Conservation (phyloP, 192 early-diverging fungal genomes). For the Funneliformis geosporum region DNA sequence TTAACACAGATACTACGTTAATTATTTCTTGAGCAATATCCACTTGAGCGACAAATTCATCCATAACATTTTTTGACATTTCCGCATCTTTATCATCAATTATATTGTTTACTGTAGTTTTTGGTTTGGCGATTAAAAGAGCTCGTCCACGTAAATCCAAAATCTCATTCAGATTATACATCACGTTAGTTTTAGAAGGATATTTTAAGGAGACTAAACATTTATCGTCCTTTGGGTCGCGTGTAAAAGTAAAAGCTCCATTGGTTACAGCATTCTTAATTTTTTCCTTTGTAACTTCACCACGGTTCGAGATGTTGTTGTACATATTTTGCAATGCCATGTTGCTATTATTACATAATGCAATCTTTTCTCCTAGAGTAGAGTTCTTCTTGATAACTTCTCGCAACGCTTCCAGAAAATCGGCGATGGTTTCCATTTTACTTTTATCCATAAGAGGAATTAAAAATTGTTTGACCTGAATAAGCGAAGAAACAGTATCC, state of each 20-base stretch:
- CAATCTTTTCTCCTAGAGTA: conserved; percentile 7
- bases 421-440: background rate
- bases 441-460: conserved; percentile 2
- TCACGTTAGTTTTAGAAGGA: background rate
- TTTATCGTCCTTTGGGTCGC: conserved; percentile 2
- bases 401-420: background rate
- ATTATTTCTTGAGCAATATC: conserved; percentile 29
- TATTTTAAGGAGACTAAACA: conserved; percentile 22
- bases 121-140: conserved; percentile 24
- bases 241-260: conserved; percentile 25
- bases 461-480: conserved; percentile 28
- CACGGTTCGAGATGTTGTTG: conserved; percentile 6
- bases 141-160: conserved; percentile 34
- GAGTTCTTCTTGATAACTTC: background rate
- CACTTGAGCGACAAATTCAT: conserved; percentile 33
- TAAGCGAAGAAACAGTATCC: conserved; percentile 17
- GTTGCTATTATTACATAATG: conserved; percentile 17
- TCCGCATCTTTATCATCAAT: no score
- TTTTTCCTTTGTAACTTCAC: conserved; percentile 16
- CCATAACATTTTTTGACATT: background rate
- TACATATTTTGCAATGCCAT: conserved; percentile 24
- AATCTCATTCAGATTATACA: conserved; percentile 13
- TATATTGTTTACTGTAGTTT: background rate
- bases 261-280: conserved; percentile 26
- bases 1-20: conserved; percentile 11